Evolutionary conservation across 352 stramenopile genomes (phyloP), one percentile per base, ranked within the genome.

Genomic region (Globisporangium camurandrum): DNA sequence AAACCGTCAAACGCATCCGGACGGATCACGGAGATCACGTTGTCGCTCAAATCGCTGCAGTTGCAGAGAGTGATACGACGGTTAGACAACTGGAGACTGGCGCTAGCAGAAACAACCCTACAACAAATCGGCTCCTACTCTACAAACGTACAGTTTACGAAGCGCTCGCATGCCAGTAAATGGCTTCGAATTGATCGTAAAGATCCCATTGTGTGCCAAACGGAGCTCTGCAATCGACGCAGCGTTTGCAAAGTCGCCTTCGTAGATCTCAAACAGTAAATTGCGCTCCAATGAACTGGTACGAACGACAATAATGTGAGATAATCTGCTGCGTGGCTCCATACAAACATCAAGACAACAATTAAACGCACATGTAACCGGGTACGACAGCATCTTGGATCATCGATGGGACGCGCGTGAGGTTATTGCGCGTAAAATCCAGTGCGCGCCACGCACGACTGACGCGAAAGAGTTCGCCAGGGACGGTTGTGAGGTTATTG

Each of bases 231-330:
- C 34, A 30, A 88, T 84, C 14, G 53, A 31, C 0, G 63, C 64
- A 7, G 73, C 71, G 9, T 60, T 63, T 23, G 69, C 67, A 28
- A 88, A 84, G 7, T 63, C 59, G 1, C 65, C 54, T 6, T 55
- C 43, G 4, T 76, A 55, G 44, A 87, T 67, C 50, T 85, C 73
- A n/a, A 83, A 67, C 26, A 80, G 65, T 27, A 69, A 47, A 27
- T 88, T 85, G 17, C 67, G 67, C 56, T 85, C 60, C 28, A 88
- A 83, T 0, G 75, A 88, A 37, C 73, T 88, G 52, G 14, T 16
- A 14, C n/a, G n/a, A 14, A 14, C 14, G 1, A 17, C n/a, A 27
- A 11, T 11, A 43, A 9, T 19, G 37, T 26, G 10, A 30, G n/a
- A n/a, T n/a, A n/a, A n/a, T n/a, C n/a, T n/a, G n/a, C n/a, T 28